Conservation (phyloP, 2,329 filamentous ascomycete species). For the Ramichloridium luteum region DNA sequence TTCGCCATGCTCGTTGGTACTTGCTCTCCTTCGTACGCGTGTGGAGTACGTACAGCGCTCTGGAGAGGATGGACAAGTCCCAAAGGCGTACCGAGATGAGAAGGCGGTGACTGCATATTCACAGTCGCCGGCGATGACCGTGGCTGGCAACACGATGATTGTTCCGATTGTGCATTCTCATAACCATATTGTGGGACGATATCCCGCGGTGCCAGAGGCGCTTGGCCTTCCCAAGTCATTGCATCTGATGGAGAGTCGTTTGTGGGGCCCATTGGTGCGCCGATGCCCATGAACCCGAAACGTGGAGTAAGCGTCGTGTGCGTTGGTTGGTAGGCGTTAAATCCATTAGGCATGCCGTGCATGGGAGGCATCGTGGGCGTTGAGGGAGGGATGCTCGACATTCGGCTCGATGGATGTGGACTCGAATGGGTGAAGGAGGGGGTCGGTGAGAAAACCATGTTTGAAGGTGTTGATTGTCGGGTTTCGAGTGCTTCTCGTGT, state of each 20-base stretch:
- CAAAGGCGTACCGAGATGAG: neutral
- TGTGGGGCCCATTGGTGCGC: constrained; percentile 15
- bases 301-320: constrained; percentile 13
- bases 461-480: constrained; percentile 5
- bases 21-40: constrained; percentile 4
- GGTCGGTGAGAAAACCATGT: neutral
- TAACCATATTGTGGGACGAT: constrained; percentile 9
- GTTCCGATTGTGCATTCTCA: constrained; percentile 7
- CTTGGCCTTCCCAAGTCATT: constrained; percentile 17
- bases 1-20: constrained; percentile 4
- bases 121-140: constrained; percentile 10
- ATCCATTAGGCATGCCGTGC: constrained; percentile 9
- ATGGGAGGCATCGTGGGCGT: constrained; percentile 5
- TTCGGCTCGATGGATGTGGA: constrained; percentile 5
- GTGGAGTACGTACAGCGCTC: neutral
- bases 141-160: constrained; percentile 18
- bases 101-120: constrained; percentile 5
- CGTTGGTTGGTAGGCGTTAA: constrained; percentile 8
- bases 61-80: neutral
- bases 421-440: neutral
- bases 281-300: constrained; percentile 24
- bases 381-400: neutral
- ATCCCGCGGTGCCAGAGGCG: constrained; percentile 15
- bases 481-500: constrained; percentile 18
- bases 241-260: constrained; percentile 12